Conservation (phyloP, 2,329 filamentous ascomycete species). For the Diaporthe citriasiana region DNA sequence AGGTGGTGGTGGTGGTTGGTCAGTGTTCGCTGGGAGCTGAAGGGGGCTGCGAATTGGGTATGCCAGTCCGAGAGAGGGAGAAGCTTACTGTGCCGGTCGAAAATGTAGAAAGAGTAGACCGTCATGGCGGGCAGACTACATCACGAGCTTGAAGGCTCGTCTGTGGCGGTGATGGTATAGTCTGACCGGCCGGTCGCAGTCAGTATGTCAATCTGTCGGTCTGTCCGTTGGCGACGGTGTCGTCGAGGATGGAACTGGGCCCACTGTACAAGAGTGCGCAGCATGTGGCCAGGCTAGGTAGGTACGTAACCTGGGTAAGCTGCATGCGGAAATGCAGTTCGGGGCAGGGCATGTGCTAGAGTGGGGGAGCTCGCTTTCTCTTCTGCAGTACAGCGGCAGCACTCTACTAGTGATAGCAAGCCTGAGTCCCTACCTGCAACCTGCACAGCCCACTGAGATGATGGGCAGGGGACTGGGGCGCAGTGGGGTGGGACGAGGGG, state of each 20-base stretch:
- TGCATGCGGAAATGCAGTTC: neutral
- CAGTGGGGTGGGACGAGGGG: slow-evolving; percentile 7
- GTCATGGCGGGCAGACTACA: slow-evolving; percentile 73
- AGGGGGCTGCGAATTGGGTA: neutral
- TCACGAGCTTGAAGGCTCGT: slow-evolving; percentile 39
- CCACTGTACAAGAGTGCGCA: slow-evolving; percentile 29
- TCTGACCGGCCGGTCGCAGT: neutral
- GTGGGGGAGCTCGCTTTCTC: slow-evolving; percentile 21
- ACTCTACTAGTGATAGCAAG: too few species aligned
- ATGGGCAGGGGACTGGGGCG: neutral
- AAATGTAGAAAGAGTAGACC: slow-evolving; percentile 98
- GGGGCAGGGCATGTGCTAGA: slow-evolving; percentile 17
- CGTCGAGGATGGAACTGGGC: slow-evolving; percentile 4
- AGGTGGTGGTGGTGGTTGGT: slow-evolving; percentile 32
- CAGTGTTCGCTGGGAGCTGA: slow-evolving; percentile 35
- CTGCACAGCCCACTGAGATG: neutral
- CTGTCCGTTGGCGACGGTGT: slow-evolving; percentile 17
- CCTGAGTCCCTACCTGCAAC: too few species aligned
- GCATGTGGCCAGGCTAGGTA: neutral
- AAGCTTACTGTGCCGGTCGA: slow-evolving; percentile 95
- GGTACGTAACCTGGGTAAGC: neutral
- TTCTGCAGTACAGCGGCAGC: neutral
- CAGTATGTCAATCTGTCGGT: neutral
- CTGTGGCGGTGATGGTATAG: neutral
- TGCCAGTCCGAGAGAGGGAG: slow-evolving; percentile 6